A percentile compares a stretch with the other conserved stretches of the same genome.
Conservation (phyloP, 176 grass and related monocot species). For the Carex cristatella region DNA sequence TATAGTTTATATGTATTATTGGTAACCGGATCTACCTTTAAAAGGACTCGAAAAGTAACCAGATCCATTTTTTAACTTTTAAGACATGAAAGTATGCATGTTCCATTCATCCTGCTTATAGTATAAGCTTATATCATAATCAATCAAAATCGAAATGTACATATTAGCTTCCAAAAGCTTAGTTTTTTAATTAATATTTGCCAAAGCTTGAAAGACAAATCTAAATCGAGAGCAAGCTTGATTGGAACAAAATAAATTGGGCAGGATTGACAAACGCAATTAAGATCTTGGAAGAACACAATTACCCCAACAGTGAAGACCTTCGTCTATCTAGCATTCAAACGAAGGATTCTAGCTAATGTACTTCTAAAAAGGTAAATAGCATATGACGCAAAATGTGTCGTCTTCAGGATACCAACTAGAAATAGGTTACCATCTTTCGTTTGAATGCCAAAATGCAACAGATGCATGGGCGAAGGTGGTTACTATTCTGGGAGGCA, state of each 20-base stretch:
- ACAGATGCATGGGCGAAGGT: no score
- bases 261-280: neutral
- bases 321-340: no score
- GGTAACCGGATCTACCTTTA: no score
- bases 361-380: no score
- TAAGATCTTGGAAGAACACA: neutral
- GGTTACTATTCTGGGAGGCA: no score
- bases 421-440: no score
- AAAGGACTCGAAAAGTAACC: no score
- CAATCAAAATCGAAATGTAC: neutral
- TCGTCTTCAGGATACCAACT: no score
- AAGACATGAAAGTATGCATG: neutral
- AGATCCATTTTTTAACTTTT: neutral
- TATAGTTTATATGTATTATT: neutral
- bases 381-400: no score
- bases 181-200: neutral
- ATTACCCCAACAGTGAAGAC: no score
- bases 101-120: neutral
- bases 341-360: no score
- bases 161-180: neutral
- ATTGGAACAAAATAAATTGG: neutral
- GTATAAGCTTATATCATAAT: constrained; percentile 1
- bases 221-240: neutral
- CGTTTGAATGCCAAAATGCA: no score
- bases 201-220: neutral